A percentile compares a stretch with the other conserved stretches of the same genome.
phyloP scores from a whole-genome alignment of 345 rosid species.

The Hypericum androsaemum region DNA sequence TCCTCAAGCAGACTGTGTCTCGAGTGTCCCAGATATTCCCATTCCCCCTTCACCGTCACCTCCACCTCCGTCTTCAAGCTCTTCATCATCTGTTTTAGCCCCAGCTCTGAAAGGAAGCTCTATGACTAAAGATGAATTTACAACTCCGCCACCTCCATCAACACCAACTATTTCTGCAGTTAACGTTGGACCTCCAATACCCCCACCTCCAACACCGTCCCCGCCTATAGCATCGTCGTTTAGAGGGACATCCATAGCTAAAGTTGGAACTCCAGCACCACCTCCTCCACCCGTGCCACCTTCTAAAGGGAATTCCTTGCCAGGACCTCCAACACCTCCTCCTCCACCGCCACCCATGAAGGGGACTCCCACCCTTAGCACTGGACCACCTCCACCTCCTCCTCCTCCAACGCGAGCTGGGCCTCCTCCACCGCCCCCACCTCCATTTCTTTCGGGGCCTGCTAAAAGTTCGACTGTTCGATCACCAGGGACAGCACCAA shows the following conservation, averaged over 20 bases:
- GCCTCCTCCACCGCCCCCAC: slow-evolving; percentile 39
- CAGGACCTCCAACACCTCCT: slow-evolving; percentile 11
- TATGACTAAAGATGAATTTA: too few species aligned
- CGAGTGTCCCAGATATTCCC: background rate
- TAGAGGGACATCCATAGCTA: slow-evolving; percentile 12
- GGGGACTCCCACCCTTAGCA: slow-evolving; percentile 7
- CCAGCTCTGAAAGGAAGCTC: too few species aligned
- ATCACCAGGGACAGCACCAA: slow-evolving; percentile 30
- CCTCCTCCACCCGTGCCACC: slow-evolving; percentile 8
- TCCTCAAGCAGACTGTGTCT: background rate
- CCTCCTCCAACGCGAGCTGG: slow-evolving; percentile 21
- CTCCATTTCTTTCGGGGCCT: slow-evolving; percentile 24
- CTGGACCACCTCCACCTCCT: slow-evolving; percentile 20
- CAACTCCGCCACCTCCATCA: background rate
- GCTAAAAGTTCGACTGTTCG: slow-evolving; percentile 8
- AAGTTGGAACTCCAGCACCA: background rate
- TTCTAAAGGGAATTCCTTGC: slow-evolving; percentile 15
- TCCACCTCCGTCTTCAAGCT: slow-evolving; percentile 3
- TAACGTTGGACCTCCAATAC: background rate
- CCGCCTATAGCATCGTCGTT: slow-evolving; percentile 15
- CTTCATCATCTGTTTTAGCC: too few species aligned
- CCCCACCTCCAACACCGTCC: slow-evolving; percentile 6
- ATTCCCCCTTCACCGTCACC: background rate
- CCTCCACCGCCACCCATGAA: slow-evolving; percentile 13
- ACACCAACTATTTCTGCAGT: slow-evolving; percentile 8